A percentile compares a stretch with the other conserved stretches of the same genome.
These are phyloP conservation scores for Tarenaya hassleriana DNA, from an alignment of 345 rosid species.

Conservation along the genomic window DNA sequence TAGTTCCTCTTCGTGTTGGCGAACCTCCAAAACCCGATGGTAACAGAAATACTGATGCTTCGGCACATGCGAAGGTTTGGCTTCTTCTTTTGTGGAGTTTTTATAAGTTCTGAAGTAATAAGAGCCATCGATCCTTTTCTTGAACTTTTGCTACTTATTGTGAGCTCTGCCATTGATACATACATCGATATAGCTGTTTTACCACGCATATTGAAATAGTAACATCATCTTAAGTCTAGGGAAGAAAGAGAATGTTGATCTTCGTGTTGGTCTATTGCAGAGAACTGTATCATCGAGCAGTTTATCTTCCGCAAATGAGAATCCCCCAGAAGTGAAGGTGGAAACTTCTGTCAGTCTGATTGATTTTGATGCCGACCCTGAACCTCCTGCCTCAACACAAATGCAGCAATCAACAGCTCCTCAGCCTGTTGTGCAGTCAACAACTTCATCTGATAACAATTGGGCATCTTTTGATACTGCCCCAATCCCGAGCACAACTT, in stretches of 20 bases:
- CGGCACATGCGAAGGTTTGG: slow-evolving; percentile 51
- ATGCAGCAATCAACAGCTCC: slow-evolving; percentile 31
- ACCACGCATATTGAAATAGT: neutral
- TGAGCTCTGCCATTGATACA: too few relatives aligned
- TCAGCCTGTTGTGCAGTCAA: slow-evolving; percentile 35
- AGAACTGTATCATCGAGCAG: slow-evolving; percentile 58
- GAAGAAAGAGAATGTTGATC: slow-evolving; percentile 2
- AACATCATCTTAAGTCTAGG: neutral
- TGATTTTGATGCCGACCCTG: slow-evolving; percentile 86
- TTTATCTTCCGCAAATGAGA: slow-evolving; percentile 54
- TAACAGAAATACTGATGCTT: slow-evolving; percentile 39
- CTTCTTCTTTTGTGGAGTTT: slow-evolving; percentile 16
- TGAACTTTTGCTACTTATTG: neutral
- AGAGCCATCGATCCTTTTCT: slow-evolving; percentile 10
- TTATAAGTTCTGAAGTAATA: slow-evolving; percentile 1
- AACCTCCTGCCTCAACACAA: slow-evolving; percentile 45
- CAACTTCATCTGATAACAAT: slow-evolving; percentile 29
- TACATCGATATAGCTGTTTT: neutral
- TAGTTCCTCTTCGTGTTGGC: slow-evolving; percentile 60
- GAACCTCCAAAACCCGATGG: slow-evolving; percentile 86
- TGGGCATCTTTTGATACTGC: slow-evolving; percentile 29
- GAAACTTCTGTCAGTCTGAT: slow-evolving; percentile 67
- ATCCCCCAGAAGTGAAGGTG: slow-evolving; percentile 57
- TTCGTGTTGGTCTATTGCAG: slow-evolving; percentile 39
- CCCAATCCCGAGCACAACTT: slow-evolving; percentile 25